phyloP scores from a whole-genome alignment of 352 stramenopile genomes.

The Elongisporangium senticosum region DNA sequence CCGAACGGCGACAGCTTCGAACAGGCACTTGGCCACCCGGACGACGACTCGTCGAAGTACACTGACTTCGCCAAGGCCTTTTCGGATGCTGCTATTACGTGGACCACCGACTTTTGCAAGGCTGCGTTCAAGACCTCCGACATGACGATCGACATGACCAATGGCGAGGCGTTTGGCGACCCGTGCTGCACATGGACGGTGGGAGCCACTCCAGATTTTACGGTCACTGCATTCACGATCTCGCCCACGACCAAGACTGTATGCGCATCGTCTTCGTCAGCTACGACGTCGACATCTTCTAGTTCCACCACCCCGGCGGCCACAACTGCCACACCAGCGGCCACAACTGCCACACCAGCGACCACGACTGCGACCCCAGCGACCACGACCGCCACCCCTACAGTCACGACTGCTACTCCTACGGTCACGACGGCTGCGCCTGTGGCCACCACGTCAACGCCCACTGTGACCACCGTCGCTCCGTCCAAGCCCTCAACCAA shows the following conservation, averaged over 20 bases:
- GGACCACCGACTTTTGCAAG: slow-evolving; percentile 12
- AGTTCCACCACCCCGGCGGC: slow-evolving; percentile 7
- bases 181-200: slow-evolving; percentile 42
- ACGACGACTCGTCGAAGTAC: slow-evolving; percentile 15
- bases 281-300: slow-evolving; percentile 7
- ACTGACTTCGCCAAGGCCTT: slow-evolving; percentile 45
- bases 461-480: not conserved
- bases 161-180: slow-evolving; percentile 25
- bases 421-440: slow-evolving; percentile 15
- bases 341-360: slow-evolving; percentile 4
- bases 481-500: slow-evolving; percentile 17
- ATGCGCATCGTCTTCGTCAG: slow-evolving; percentile 19
- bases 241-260: slow-evolving; percentile 23
- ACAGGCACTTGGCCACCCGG: slow-evolving; percentile 29
- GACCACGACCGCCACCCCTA: slow-evolving; percentile 9
- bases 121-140: not conserved
- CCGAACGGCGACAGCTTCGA: slow-evolving; percentile 40
- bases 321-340: slow-evolving; percentile 7
- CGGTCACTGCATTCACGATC: slow-evolving; percentile 19
- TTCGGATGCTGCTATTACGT: slow-evolving; percentile 23
- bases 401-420: slow-evolving; percentile 12
- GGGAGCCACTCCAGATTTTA: slow-evolving; percentile 22
- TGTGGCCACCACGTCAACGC: not conserved
- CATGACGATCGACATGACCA: slow-evolving; percentile 15
- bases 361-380: slow-evolving; percentile 7